These are phyloP conservation scores for Rhizopogon vinicolor DNA, from an alignment of 768 basidiomycete species.

Conservation along the genomic window DNA sequence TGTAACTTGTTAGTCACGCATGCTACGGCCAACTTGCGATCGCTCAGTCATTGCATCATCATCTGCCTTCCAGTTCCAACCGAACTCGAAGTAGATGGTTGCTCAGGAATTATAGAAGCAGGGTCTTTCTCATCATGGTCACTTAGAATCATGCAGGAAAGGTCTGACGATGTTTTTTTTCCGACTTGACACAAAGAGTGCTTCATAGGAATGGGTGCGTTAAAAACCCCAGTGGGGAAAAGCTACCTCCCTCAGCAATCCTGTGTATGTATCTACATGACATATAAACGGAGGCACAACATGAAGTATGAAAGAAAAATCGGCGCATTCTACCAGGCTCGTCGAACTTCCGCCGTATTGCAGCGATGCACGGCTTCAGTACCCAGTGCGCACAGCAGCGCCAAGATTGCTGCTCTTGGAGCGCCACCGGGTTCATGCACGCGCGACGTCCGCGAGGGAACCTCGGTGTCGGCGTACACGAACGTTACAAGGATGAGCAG, in stretches of 20 bases:
- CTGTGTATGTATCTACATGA: not conserved
- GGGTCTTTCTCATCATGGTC: not conserved
- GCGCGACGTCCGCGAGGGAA: constrained; percentile 5
- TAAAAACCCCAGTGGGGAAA: constrained; percentile 12
- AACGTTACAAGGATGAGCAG: not conserved
- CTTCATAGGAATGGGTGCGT: constrained; percentile 8
- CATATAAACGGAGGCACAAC: not conserved
- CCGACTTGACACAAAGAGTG: not conserved
- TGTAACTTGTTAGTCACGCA: too few species aligned
- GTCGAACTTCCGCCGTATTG: constrained; percentile 1
- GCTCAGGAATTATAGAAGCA: too few species aligned
- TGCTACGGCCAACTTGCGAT: too few species aligned
- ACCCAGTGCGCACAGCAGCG: constrained; percentile 2
- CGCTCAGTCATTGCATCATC: too few species aligned
- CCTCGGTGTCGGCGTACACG: constrained; percentile 7
- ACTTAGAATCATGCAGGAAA: not conserved
- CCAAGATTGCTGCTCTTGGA: constrained; percentile 3
- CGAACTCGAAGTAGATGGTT: too few species aligned
- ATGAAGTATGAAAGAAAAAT: not conserved
- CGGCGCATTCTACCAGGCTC: constrained; percentile 1
- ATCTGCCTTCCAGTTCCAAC: too few species aligned
- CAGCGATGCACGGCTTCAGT: constrained; percentile 2
- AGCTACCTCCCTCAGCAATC: constrained; percentile 11
- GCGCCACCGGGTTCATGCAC: constrained; percentile 4
- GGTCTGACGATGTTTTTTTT: not conserved